Conservation (phyloP, 2,329 filamentous ascomycete genomes). For the Trichoderma lentiforme region DNA sequence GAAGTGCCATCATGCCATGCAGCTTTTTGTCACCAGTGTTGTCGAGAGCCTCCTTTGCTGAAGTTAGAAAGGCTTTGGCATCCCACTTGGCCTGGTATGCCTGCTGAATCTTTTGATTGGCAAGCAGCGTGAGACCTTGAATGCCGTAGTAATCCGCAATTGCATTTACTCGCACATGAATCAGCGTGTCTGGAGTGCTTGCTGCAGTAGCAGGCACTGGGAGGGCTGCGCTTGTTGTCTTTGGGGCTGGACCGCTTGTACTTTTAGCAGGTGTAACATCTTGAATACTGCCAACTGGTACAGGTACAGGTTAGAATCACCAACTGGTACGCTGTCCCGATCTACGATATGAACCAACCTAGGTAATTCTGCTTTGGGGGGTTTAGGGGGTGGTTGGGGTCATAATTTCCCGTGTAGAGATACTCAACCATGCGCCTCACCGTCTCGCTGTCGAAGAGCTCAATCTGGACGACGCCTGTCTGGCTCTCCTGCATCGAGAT, state of each 20-base stretch:
- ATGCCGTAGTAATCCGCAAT: slow-evolving; percentile 25
- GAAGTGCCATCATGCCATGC: slow-evolving; percentile 1
- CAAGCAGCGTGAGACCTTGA: slow-evolving; percentile 14
- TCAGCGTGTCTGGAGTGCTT: slow-evolving; percentile 11
- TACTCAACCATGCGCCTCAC: slow-evolving; percentile 24
- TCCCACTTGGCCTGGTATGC: neutral
- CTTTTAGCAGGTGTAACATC: neutral
- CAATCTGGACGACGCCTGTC: slow-evolving; percentile 19
- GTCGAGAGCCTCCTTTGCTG: slow-evolving; percentile 2
- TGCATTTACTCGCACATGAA: slow-evolving; percentile 24
- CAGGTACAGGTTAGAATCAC: neutral
- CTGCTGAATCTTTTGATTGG: slow-evolving; percentile 18
- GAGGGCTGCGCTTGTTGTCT: neutral
- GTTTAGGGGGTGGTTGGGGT: neutral
- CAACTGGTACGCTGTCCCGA: neutral
- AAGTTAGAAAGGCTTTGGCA: neutral
- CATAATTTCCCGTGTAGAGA: slow-evolving; percentile 24
- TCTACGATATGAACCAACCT: neutral
- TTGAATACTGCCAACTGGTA: neutral
- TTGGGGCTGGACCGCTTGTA: neutral
- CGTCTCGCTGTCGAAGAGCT: slow-evolving; percentile 18
- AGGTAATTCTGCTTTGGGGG: neutral
- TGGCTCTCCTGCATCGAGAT: slow-evolving; percentile 18
- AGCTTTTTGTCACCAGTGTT: slow-evolving; percentile 4
- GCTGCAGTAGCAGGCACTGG: neutral